Evolutionary conservation across 129 eudicot species (phyloP), one percentile per base, ranked within the genome.

Genomic region (Chrysanthemum seticuspe): DNA sequence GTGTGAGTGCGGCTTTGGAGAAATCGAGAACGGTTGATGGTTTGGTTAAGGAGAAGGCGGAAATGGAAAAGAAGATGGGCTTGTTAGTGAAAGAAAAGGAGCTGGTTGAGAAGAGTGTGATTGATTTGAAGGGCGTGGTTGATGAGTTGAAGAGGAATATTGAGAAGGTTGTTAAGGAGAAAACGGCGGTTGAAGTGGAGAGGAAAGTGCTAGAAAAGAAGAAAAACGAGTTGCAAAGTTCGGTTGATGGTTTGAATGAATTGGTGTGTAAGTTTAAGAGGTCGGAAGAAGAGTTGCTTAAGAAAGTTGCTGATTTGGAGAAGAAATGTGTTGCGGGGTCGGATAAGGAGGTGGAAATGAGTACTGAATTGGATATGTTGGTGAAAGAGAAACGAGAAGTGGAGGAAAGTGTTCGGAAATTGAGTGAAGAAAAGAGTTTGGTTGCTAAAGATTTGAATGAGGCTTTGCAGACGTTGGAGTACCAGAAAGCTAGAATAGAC

Each of bases 301-400:
- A 0, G 10, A 49, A 65, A 62, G 80, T 89, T 75, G 76, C 48
- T 11, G 86, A 71, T 53, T 79, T 89, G 90, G 92, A 87, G 81
- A 81, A 65, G 80, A 82, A 58, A 57, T 70, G 77, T 64, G 57
- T 25, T 34, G 82, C 44, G 31, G 73, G 82, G 78, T 75, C 51
- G 29, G 86, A 77, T 74, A 74, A 61, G 81, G 82, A 76, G 58
- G 81, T 34, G 57, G 74, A 77, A 68, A 76, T 77, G 85, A 57
- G 47, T 31, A 55, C 16, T 45, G 74, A 85, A 73, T 71, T 84
- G 51, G 76, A 76, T 50, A 56, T 13, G 3, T 80, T 88, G 81
- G 73, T 80, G 75, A 74, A 80, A 51, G 96, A 87, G 34, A 87
- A 79, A 69, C 70, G 79, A 60, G 82, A 76, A 77, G 53, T 18